Base-by-base conservation (phyloP, 495 filamentous ascomycete genomes). In the Penicillium simplicissimum region DNA sequence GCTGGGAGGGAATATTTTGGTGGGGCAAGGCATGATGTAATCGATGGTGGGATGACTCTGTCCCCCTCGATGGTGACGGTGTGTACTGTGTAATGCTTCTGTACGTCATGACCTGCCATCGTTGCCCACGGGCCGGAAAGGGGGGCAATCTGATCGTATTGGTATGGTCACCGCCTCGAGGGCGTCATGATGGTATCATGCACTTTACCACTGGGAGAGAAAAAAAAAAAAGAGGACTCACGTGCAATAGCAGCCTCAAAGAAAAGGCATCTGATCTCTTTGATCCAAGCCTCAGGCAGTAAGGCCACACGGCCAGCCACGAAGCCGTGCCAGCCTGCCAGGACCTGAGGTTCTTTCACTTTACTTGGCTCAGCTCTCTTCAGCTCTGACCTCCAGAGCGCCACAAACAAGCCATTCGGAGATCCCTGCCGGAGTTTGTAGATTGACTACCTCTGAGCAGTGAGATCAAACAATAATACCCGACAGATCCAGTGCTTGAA, bases 21-120 rank as follows among this genome's bases (percentile, higher is more conserved):
- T 56, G 67, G 69, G 69, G 69, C 64, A 67, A 15, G 23, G 21
- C 34, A 66, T 72, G 67, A 72, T 70, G 69, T 71, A 71, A 71
- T 69, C 62, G 64, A 42, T 56, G 58, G 64, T 58, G 64, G 64
- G 61, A 60, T 68, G 61, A 58, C 8, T 33, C 23, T 19, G 33
- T 23, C 19, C 0, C 33, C 36, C 15, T 35, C 31, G 0, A 52
- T 34, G 36, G 57, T 55, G 21, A 63, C 42, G 19, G 3, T 25
- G 7, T 36, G 55, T 62, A 55, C 1, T 25, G 7, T 36, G 55
- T 62, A 55, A 36, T 33, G 21, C 31, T 17, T 31, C 35, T 9
- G 31, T 23, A 57, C 23, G 36, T 45, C 7, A 45, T 19, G 11
- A 3, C 11, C 9, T 10, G 17, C 3, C 8, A 14, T 42, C 0